A percentile compares a stretch with the other conserved stretches of the same genome.
Evolutionary conservation across 2,329 filamentous ascomycete species (phyloP).

Genomic region (Penicillium sp.): DNA sequence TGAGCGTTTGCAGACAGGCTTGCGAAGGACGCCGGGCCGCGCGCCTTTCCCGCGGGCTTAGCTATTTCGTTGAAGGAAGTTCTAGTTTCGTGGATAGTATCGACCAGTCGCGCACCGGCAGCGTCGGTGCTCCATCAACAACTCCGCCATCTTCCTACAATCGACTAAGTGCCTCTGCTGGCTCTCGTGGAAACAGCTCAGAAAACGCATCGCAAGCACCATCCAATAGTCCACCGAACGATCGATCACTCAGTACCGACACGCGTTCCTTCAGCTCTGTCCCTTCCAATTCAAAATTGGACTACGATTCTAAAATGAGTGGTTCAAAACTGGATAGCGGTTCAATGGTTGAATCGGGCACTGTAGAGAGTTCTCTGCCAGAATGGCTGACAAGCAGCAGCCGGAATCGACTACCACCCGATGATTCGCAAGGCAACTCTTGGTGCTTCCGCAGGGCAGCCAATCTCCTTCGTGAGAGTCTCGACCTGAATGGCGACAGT

Average conservation of each 20-base stretch:
- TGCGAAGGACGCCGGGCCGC: conserved; percentile 53
- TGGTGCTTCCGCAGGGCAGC: conserved; percentile 51
- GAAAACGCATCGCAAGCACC: conserved; percentile 19
- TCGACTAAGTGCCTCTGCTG: conserved; percentile 23
- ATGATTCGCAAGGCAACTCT: conserved; percentile 39
- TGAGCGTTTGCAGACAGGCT: conserved; percentile 56
- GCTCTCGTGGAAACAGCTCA: conserved; percentile 22
- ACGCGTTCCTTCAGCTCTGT: conserved; percentile 26
- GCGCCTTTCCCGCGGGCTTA: conserved; percentile 55
- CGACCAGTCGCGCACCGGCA: conserved; percentile 25
- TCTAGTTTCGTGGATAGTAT: conserved; percentile 39
- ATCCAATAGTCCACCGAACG: conserved; percentile 16
- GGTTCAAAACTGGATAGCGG: conserved; percentile 11
- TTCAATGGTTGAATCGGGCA: conserved; percentile 27
- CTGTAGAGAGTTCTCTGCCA: conserved; percentile 30
- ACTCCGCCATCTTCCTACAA: conserved; percentile 24
- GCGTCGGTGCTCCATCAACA: conserved; percentile 15
- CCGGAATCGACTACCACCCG: conserved; percentile 25
- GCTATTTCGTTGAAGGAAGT: conserved; percentile 54
- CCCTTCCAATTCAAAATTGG: conserved; percentile 27
- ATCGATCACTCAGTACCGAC: conserved; percentile 31
- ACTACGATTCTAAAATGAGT: conserved; percentile 8
- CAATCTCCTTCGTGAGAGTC: conserved; percentile 48
- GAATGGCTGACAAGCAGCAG: conserved; percentile 34
- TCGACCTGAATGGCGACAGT: conserved; percentile 47